These are phyloP conservation scores for Ochromonas danica DNA, from an alignment of 108 stramenopile species.

Conservation along the genomic window DNA sequence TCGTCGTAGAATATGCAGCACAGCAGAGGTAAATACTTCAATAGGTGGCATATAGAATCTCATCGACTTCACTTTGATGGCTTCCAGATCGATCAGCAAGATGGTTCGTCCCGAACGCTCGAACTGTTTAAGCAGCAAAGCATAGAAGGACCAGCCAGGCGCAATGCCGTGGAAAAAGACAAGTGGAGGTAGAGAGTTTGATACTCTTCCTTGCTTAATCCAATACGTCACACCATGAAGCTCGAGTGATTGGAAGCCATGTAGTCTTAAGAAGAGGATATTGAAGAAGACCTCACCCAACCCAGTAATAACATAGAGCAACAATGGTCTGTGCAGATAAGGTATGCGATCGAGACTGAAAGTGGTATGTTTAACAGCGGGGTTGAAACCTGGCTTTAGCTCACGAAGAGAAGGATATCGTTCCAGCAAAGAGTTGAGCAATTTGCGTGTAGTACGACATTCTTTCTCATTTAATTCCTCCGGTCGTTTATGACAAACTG, in stretches of 20 bases:
- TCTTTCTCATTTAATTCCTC: not conserved
- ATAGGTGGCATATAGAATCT: conserved; percentile 57
- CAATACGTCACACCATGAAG: conserved; percentile 66
- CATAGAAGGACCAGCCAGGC: conserved; percentile 65
- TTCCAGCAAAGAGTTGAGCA: not conserved
- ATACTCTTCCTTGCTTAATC: conserved; percentile 46
- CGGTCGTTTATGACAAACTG: not conserved
- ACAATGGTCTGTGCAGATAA: conserved; percentile 66
- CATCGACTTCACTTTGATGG: conserved; percentile 60
- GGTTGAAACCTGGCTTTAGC: conserved; percentile 1
- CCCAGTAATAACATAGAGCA: conserved; percentile 55
- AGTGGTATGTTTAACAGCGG: conserved; percentile 47
- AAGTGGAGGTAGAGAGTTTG: conserved; percentile 49
- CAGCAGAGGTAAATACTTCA: conserved; percentile 53
- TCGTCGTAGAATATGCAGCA: not conserved
- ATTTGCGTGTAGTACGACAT: not conserved
- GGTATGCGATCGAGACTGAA: conserved; percentile 66
- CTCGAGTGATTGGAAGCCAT: conserved; percentile 43
- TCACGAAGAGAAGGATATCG: not conserved
- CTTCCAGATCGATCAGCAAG: conserved; percentile 69
- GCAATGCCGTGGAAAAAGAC: conserved; percentile 85
- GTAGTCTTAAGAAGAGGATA: conserved; percentile 44
- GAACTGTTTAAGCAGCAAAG: conserved; percentile 64
- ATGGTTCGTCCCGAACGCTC: conserved; percentile 41
- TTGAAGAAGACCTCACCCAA: conserved; percentile 37